Evolutionary conservation across 2,329 filamentous ascomycete species (phyloP).

Genomic region (Cladosporium cucumerinum): DNA sequence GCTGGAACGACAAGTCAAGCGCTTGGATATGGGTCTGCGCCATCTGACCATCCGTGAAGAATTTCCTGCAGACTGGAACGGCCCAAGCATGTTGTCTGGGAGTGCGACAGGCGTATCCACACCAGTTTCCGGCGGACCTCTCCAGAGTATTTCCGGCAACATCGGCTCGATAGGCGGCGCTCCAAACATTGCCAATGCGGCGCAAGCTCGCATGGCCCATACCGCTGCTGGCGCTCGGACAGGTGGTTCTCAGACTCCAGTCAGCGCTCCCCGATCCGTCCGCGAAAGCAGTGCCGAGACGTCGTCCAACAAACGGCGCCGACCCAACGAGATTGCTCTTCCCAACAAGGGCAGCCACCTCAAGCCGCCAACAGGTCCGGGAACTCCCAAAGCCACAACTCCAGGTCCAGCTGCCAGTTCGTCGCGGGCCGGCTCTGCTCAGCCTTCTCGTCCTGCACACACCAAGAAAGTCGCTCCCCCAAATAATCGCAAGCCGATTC

Average conservation of each 20-base stretch:
- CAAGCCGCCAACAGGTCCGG: constrained; percentile 60
- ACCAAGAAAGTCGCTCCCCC: constrained; percentile 11
- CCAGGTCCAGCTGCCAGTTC: constrained; percentile 39
- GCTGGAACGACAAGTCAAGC: constrained; percentile 63
- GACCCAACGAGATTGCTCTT: constrained; percentile 51
- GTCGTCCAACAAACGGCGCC: constrained; percentile 52
- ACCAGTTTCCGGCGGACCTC: constrained; percentile 44
- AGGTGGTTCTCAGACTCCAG: constrained; percentile 24
- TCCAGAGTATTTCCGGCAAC: constrained; percentile 56
- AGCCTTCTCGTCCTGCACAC: constrained; percentile 40
- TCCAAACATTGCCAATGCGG: constrained; percentile 52
- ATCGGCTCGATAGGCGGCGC: constrained; percentile 45
- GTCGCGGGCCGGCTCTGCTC: constrained; percentile 58
- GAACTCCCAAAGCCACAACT: constrained; percentile 61
- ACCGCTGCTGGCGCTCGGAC: constrained; percentile 27
- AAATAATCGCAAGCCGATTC: constrained; percentile 2
- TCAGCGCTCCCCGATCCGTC: constrained; percentile 27
- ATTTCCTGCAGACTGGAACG: constrained; percentile 55
- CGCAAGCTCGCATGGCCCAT: constrained; percentile 44
- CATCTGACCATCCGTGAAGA: constrained; percentile 58
- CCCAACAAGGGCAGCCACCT: constrained; percentile 54
- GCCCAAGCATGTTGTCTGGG: constrained; percentile 56
- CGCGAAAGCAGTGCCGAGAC: constrained; percentile 43
- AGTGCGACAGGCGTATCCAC: constrained; percentile 34
- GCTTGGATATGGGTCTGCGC: constrained; percentile 59